Conservation (phyloP, 1,139 yeast species). For the Candida buenavistaensis region DNA sequence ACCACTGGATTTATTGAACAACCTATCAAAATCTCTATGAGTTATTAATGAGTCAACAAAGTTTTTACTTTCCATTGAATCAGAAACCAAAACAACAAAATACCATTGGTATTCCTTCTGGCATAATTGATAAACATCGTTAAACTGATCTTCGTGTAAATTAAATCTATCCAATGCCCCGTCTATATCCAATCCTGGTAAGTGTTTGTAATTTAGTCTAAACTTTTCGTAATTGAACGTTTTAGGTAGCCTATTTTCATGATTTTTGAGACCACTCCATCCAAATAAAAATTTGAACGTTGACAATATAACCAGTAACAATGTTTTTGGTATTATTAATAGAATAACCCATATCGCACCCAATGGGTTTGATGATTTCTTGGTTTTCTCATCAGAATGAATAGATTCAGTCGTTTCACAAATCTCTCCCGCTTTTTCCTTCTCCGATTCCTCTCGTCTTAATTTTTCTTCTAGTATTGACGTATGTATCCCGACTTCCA, state of each 20-base stretch:
- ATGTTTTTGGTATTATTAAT: constrained; percentile 45
- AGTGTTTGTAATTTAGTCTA: constrained; percentile 17
- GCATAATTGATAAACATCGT: constrained; percentile 41
- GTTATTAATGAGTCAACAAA: constrained; percentile 31
- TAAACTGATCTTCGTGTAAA: constrained; percentile 32
- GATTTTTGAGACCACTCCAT: constrained; percentile 12
- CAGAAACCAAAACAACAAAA: constrained; percentile 41
- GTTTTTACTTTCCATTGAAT: constrained; percentile 23
- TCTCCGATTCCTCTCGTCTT: constrained; percentile 8
- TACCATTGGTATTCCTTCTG: constrained; percentile 48
- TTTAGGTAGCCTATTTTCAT: constrained; percentile 24
- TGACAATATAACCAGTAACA: constrained; percentile 35
- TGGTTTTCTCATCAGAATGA: not conserved
- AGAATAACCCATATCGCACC: constrained; percentile 44
- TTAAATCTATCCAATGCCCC: constrained; percentile 17
- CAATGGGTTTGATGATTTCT: constrained; percentile 14
- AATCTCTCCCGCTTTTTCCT: constrained; percentile 4
- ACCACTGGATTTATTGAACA: constrained; percentile 37
- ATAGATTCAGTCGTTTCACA: constrained; percentile 9
- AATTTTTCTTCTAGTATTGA: constrained; percentile 24
- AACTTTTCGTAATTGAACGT: constrained; percentile 24
- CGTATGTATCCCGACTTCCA: constrained; percentile 47
- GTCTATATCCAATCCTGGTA: constrained; percentile 10
- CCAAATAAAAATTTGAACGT: constrained; percentile 36
- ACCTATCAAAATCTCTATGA: constrained; percentile 26